Conservation (phyloP, 257 asterid genomes). For the Ophiorrhiza pumila region DNA sequence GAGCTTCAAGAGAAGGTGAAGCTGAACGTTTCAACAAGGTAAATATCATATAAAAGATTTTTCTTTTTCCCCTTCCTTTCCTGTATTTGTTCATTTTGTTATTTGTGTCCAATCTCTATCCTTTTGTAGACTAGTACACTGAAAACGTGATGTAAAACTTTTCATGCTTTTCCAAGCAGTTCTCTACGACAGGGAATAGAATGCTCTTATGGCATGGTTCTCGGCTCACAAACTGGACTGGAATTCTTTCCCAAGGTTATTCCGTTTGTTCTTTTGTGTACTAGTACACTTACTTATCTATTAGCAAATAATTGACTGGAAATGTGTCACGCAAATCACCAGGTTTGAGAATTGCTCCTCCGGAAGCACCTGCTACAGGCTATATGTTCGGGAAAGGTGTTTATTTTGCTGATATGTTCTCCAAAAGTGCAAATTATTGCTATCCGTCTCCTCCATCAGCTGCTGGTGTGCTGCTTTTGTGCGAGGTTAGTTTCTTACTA, state of each 20-base stretch:
- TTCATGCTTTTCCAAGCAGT: conserved; percentile 42
- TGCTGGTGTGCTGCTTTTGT: conserved; percentile 77
- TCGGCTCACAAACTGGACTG: conserved; percentile 92
- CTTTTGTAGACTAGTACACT: neutral
- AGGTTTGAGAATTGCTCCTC: conserved; percentile 98
- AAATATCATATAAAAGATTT: neutral
- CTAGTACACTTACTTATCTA: neutral
- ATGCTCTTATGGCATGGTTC: conserved; percentile 99
- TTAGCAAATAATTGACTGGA: conserved; percentile 13
- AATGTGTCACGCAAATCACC: conserved; percentile 22
- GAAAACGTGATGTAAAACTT: conserved; percentile 10
- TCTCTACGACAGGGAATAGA: conserved; percentile 54
- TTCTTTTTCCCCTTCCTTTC: neutral
- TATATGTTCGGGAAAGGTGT: conserved; percentile 99
- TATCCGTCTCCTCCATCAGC: conserved; percentile 37
- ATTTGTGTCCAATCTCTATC: neutral
- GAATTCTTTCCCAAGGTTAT: conserved; percentile 88
- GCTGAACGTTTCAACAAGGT: conserved; percentile 69
- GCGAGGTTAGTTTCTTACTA: conserved; percentile 48
- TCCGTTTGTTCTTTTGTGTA: neutral
- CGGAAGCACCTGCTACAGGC: conserved; percentile 92
- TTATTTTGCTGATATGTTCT: conserved; percentile 98
- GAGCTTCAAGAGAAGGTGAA: conserved; percentile 80
- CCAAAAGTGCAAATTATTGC: conserved; percentile 95
- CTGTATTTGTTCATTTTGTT: neutral